A percentile compares a stretch with the other conserved stretches of the same genome.
Conservation (phyloP, 495 filamentous ascomycete species). For the Pseudoneurospora amorphoporcata region DNA sequence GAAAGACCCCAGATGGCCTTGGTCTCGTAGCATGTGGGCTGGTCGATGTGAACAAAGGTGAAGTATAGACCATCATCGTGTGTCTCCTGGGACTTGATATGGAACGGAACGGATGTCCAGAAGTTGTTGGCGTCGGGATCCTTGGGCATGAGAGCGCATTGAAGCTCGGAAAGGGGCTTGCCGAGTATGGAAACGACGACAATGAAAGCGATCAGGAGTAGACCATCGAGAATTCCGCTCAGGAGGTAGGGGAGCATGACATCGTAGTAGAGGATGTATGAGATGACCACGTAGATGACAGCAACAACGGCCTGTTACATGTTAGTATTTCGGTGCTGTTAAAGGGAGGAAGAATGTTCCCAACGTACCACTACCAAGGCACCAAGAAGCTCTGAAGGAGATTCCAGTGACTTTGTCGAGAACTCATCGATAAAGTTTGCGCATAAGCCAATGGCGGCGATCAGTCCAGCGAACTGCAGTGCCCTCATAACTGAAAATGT, state of each 20-base stretch:
- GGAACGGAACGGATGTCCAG: conserved; percentile 3
- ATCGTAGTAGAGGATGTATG: conserved; percentile 71
- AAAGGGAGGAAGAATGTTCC: not conserved
- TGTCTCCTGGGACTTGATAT: conserved; percentile 1
- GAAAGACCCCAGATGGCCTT: conserved; percentile 84
- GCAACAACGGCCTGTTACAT: conserved; percentile 56
- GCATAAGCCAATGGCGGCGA: conserved; percentile 70
- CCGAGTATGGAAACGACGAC: conserved; percentile 69
- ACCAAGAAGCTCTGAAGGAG: conserved; percentile 65
- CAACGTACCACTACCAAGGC: conserved; percentile 66
- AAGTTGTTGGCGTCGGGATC: conserved; percentile 2
- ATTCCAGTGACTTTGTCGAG: conserved; percentile 47
- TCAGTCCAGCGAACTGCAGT: conserved; percentile 60
- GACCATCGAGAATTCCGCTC: conserved; percentile 52
- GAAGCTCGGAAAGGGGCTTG: conserved; percentile 68
- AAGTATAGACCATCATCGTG: conserved; percentile 13
- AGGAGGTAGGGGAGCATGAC: conserved; percentile 65
- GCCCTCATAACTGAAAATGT: conserved; percentile 65
- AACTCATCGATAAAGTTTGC: conserved; percentile 78
- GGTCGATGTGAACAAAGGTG: conserved; percentile 30
- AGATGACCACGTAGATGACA: conserved; percentile 68
- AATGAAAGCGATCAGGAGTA: conserved; percentile 64
- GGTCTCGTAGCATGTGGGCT: conserved; percentile 69
- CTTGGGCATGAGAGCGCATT: conserved; percentile 48
- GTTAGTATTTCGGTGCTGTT: not conserved